These are phyloP conservation scores for Melanopsichium pennsylvanicum DNA, from an alignment of 1,284 basidiomycete species.

Conservation along the genomic window DNA sequence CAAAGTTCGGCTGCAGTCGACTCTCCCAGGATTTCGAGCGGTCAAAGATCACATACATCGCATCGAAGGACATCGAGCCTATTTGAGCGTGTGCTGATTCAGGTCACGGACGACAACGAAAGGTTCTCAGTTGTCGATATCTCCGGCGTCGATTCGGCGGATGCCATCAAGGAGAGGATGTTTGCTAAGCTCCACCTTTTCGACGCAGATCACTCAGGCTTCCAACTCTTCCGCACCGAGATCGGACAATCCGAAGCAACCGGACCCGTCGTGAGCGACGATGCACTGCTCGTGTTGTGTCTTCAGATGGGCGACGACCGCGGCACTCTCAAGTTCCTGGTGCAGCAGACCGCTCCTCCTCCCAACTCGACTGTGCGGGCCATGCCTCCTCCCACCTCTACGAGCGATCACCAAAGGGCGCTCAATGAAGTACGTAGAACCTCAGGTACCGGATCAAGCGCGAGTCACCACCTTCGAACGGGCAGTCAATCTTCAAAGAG, in stretches of 20 bases:
- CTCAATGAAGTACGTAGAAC: slow-evolving; percentile 23
- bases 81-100: slow-evolving; percentile 56
- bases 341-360: slow-evolving; percentile 49
- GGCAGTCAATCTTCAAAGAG: slow-evolving; percentile 53
- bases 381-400: slow-evolving; percentile 44
- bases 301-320: slow-evolving; percentile 63
- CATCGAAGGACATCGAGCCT: slow-evolving; percentile 28
- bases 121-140: slow-evolving; percentile 64
- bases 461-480: slow-evolving; percentile 38
- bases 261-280: slow-evolving; percentile 59
- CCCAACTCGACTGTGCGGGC: slow-evolving; percentile 32
- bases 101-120: slow-evolving; percentile 65
- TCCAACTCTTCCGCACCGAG: slow-evolving; percentile 61
- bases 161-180: slow-evolving; percentile 63
- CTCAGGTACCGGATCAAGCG: slow-evolving; percentile 13
- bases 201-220: slow-evolving; percentile 49
- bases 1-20: background rate
- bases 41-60: slow-evolving; percentile 9
- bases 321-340: slow-evolving; percentile 63
- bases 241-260: slow-evolving; percentile 57
- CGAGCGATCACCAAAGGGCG: slow-evolving; percentile 15
- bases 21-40: slow-evolving; percentile 12
- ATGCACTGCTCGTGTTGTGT: slow-evolving; percentile 60
- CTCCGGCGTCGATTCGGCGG: slow-evolving; percentile 56
- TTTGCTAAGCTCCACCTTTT: slow-evolving; percentile 57